Base-by-base conservation (phyloP, 352 stramenopile species). In the Globisporangium uncinulatum region DNA sequence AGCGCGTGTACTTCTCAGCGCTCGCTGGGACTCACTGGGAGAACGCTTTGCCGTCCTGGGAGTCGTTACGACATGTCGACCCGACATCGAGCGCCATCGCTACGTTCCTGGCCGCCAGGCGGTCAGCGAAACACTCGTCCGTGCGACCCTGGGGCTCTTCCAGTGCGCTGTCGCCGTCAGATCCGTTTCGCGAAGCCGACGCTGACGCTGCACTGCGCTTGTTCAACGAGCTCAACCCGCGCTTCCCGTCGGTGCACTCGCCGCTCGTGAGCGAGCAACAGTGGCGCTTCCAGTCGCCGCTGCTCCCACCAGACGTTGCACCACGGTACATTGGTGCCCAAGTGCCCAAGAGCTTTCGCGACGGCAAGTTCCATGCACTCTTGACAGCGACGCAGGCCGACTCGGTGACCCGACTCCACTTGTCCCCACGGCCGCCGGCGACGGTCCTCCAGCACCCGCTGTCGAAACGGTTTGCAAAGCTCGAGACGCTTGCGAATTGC, bases 341-440 rank as follows among this genome's bases (percentile, higher is more conserved):
- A 17, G 76, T 86, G 7, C 78, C 78, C 5, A 86, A 84, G 53
- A 71, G 69, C 53, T 86, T 74, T 61, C 75, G 78, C n/a, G 63
- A 73, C 17, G 78, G 75, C 0, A 65, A 70, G 19, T 88, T 86
- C 62, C 62, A 72, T 11, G 66, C 76, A 13, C 44, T 88, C 2
- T 57, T 88, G 37, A 70, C 71, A 9, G 53, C 76, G 0, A 58
- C 67, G 9, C 78, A 88, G 51, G 66, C 66, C 13, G 66, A 82
- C 47, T 74, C 76, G 0, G 74, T 84, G 0, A 79, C 80, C 61
- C 67, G 76, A 4, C 58, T 86, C 0, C 63, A 83, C 47, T 44
- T 76, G 9, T 80, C 63, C 14, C 62, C 69, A 0, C 61, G 65
- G 11, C 58, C 63, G 1, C 67, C 66, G 21, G 41, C 53, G 6